Evolutionary conservation across 257 asterid genomes (phyloP), one percentile per base, ranked within the genome.

Genomic region (Salvia miltiorrhiza): DNA sequence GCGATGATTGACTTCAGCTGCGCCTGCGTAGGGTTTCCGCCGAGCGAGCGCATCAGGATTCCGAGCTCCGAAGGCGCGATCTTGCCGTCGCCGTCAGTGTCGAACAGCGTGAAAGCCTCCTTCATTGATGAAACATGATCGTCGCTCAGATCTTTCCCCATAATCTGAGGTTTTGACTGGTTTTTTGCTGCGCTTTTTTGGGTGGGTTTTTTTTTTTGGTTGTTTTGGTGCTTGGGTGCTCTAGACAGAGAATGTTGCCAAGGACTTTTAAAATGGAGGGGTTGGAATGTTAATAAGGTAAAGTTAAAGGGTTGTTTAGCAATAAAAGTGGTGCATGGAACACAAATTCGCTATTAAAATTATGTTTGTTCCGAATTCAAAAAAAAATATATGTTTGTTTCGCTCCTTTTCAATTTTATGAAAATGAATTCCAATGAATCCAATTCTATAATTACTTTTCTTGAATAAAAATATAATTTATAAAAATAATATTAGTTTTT

Each of bases 11-110:
- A 71, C 76, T 92, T 92, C 48, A 92, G 87, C 60, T 84, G 97
- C 41, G 97, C 86, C 70, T 92, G 96, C 71, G 97, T 92, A n/a
- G 97, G 97, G 80, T 92, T 92, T 37, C 97, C 95, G 62, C 97
- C 97, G 56, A 92, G 79, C 0, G 97, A 92, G 13, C 97, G 95
- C 97, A 92, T 92, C 54, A 92, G 85, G 77, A 92, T 87, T 47
- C 98, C 96, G 49, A 92, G 83, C 76, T 92, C 98, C 65, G 95
- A 85, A 23, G 98, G 95, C 3, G 94, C 86, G 70, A 92, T 92
- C 88, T 89, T 92, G 67, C 96, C 97, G 70, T 89, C 96, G 4
- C 95, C 96, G 76, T 92, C 96, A 67, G 95, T 86, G 77, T 92
- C 97, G 83, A 92, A 92, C 35, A 92, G 84, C 45, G 95, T 87